These are phyloP conservation scores for Rhynchospora breviuscula DNA, from an alignment of 176 grass and related monocot species.

Conservation along the genomic window DNA sequence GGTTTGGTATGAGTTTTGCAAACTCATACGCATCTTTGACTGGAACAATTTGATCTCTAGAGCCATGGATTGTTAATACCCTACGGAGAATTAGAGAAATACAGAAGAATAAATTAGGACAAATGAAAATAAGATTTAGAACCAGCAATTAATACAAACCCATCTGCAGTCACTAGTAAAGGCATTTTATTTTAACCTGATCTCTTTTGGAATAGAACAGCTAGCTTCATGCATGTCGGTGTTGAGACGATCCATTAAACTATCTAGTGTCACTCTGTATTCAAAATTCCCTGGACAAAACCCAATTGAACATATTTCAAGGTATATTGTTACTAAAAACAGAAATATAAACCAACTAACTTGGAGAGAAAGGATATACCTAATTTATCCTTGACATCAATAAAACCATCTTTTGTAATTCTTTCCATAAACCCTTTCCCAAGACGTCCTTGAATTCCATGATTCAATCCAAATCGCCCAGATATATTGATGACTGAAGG, in stretches of 20 bases:
- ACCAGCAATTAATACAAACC: not conserved
- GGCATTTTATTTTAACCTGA: conserved; percentile 47
- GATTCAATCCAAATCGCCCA: conserved; percentile 65
- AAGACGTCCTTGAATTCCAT: conserved; percentile 64
- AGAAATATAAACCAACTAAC: not conserved
- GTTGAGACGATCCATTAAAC: conserved; percentile 56
- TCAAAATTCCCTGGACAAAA: conserved; percentile 49
- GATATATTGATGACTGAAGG: conserved; percentile 59
- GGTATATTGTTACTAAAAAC: conserved; percentile 4
- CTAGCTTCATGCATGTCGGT: conserved; percentile 65
- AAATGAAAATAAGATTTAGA: not conserved
- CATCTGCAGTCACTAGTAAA: not conserved
- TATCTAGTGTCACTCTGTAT: conserved; percentile 52
- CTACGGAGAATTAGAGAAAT: conserved; percentile 28
- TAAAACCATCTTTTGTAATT: conserved; percentile 71
- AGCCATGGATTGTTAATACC: conserved; percentile 75
- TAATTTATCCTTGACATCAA: conserved; percentile 78
- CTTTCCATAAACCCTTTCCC: conserved; percentile 76
- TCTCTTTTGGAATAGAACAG: conserved; percentile 50
- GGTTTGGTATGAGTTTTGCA: conserved; percentile 59
- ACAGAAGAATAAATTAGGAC: not conserved
- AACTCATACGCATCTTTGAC: conserved; percentile 53
- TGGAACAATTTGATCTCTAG: conserved; percentile 62
- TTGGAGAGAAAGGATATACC: conserved; percentile 33
- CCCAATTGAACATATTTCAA: not conserved